Evolutionary conservation across 495 filamentous ascomycete genomes (phyloP), one percentile per base, ranked within the genome.

Genomic region (Copromyces sp.): DNA sequence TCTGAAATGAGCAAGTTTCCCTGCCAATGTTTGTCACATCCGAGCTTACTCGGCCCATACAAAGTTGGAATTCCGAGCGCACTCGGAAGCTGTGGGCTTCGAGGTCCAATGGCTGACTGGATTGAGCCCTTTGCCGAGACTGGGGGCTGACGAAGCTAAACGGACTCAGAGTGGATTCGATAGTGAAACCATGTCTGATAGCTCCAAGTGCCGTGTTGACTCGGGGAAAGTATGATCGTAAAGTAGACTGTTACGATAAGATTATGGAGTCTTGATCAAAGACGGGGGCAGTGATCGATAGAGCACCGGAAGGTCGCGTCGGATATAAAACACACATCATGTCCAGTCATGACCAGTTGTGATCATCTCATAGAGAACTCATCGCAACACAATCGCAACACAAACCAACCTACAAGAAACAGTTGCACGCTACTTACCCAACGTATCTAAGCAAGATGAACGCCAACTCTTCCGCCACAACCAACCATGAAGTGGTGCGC

Each of bases 401-500:
- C 14, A 24, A 35, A 35, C 3, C 29, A 65, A 4, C 37, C 53
- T 37, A 37, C 35, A 24, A 29, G 4, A 0, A 29, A 59, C 20
- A 47, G 5, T 3, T 3, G 29, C 42, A 17, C 41, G 29, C 53
- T 61, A 32, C 24, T 6, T 14, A 17, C 53, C 29, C 14, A 7
- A 9, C 53, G 29, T 8, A 24, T 8, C 14, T 17, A 35, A 29
- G 3, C 7, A 65, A 9, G 3, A 65, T 65, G 53, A 17, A 16
- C 29, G 17, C 32, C 53, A 32, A 6, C 53, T 7, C 53, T 32
- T 61, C 53, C 24, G 3, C 53, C 6, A 2, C 45, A 24, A 53
- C 4, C 41, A 44, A 35, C 65, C 72, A 71, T 14, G 61, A 71
- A 35, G 75, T 61, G 5, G 45, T 85, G 39, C 80, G 77, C 14